Evolutionary conservation across 2,329 filamentous ascomycete species (phyloP).

Genomic region (Penicillium sp.): DNA sequence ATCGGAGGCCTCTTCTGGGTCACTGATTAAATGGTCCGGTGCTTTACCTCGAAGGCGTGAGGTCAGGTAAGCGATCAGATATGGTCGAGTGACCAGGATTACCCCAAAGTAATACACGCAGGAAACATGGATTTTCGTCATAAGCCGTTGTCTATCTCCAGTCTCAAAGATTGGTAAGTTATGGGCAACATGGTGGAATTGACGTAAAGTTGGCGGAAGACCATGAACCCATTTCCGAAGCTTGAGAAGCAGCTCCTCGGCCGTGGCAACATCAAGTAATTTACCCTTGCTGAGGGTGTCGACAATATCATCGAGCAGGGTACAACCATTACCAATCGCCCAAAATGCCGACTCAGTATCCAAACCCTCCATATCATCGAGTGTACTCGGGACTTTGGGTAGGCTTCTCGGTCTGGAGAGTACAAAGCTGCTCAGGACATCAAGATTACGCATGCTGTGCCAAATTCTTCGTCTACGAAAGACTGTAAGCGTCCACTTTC

Average conservation of each 20-base stretch:
- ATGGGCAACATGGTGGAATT: background rate
- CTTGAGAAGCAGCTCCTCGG: background rate
- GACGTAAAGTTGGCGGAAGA: background rate
- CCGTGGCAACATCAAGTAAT: no score
- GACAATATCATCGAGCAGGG: background rate
- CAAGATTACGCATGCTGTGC: no score
- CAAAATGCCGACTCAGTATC: background rate
- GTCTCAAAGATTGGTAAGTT: no score
- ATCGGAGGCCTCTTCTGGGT: background rate
- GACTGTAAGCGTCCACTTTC: background rate
- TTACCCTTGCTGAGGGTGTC: no score
- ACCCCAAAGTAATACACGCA: conserved; percentile 61
- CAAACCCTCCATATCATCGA: background rate
- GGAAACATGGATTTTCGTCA: conserved; percentile 56
- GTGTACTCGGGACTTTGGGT: background rate
- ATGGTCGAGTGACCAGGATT: conserved; percentile 56
- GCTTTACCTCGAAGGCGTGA: conserved; percentile 26
- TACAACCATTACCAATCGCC: background rate
- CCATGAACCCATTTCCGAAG: background rate
- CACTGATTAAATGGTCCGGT: conserved; percentile 12
- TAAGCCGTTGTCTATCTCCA: no score
- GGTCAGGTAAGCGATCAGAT: conserved; percentile 54
- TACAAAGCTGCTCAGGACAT: no score
- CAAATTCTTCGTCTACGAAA: no score
- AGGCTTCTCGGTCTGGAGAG: background rate